Base-by-base conservation (phyloP, 345 rosid genomes). In the Syzygium aromaticum region DNA sequence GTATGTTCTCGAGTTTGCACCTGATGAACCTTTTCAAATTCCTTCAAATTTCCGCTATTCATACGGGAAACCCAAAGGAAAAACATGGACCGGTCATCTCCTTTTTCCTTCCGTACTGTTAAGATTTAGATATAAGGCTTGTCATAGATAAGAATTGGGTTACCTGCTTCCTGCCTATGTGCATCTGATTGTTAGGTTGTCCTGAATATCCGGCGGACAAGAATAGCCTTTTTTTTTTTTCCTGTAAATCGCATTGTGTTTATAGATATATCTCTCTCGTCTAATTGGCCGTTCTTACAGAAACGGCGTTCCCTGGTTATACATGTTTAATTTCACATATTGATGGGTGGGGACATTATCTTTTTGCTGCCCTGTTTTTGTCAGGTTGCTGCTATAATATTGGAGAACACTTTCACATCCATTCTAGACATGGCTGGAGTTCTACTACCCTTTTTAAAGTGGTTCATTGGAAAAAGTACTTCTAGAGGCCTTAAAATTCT, bases 391-490 rank as follows among this genome's bases (percentile, higher is more conserved):
- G 95, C 94, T 54, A 77, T 98, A 93, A 95, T 98, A 88, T 92
- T 98, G 92, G 99, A 98, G 89, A 98, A 98, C 77, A 98, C 99
- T 51, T 98, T 98, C 92, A 95, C 99, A 85, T 98, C 99, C 73
- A 98, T 98, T 93, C 94, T 98, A 89, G 99, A 98, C 91, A 96
- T 98, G 99, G 99, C 98, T 91, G 99, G 99, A 88, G 98, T 98
- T 85, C 86, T 98, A 77, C 89, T 98, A 52, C 99, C 99, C 77
- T 95, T 96, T 92, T 90, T 98, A 87, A 98, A 94, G 96, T 96
- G 97, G 98, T 94, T 98, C 92, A 96, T 98, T 89, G 99, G 99
- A 52, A 92, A 98, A 88, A 93, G 93, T 86, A 91, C 93, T 87
- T 86, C 98, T 52, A 96, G 95, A 91, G 95, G 96, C 91, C 95